phyloP scores from a whole-genome alignment of 331 rosid genomes.

The Acacia pycnantha region DNA sequence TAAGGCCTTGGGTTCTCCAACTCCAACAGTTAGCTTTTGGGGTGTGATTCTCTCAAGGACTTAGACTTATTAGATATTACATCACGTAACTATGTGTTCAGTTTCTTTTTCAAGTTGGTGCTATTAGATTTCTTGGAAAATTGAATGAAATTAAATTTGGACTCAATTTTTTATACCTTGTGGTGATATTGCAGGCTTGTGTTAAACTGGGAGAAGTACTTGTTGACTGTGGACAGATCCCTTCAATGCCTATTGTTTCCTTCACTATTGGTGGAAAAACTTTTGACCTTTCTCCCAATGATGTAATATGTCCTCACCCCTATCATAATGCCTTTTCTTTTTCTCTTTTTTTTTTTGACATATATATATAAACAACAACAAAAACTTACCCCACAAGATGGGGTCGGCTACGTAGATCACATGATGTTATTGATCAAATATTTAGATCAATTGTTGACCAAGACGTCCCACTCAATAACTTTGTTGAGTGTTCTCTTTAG shows the following conservation, averaged over 20 bases:
- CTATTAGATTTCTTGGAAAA: neutral
- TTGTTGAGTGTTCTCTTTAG: too few species aligned
- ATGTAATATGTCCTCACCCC: constrained; percentile 48
- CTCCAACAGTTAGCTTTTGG: too few species aligned
- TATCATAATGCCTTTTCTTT: neutral
- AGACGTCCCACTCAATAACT: too few species aligned
- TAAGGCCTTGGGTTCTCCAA: too few species aligned
- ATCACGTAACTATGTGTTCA: neutral
- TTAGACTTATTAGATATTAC: too few species aligned
- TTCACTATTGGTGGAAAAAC: constrained; percentile 72
- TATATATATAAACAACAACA: too few species aligned
- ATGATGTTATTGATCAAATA: too few species aligned
- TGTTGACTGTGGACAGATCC: constrained; percentile 63
- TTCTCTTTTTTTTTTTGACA: neutral
- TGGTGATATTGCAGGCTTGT: constrained; percentile 64
- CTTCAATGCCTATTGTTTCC: constrained; percentile 70
- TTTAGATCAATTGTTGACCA: too few species aligned
- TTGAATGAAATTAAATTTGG: neutral
- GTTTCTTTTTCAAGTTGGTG: neutral
- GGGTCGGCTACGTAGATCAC: too few species aligned
- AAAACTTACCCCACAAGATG: too few species aligned
- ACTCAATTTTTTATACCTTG: neutral
- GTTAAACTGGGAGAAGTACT: constrained; percentile 59
- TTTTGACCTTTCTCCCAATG: constrained; percentile 59
- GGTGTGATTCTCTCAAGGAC: too few species aligned